phyloP scores from a whole-genome alignment of 2,329 filamentous ascomycete species.

The Sordariomycetes sp. region DNA sequence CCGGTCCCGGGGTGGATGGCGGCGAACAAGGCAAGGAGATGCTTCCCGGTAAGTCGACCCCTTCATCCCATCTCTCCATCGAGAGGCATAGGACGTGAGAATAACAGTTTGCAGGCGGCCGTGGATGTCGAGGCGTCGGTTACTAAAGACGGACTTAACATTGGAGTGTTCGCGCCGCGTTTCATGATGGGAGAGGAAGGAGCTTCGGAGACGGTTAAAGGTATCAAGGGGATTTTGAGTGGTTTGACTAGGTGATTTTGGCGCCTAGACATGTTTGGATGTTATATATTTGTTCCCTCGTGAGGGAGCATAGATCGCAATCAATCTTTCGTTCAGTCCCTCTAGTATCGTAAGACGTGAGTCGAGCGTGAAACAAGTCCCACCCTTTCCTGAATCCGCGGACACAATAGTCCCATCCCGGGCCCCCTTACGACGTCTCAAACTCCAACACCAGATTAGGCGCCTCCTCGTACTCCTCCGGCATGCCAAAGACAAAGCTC shows the following conservation, averaged over 20 bases:
- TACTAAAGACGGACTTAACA: slow-evolving; percentile 15
- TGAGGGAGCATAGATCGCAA: background rate
- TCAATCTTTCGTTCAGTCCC: background rate
- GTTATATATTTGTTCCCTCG: background rate
- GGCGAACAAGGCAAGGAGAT: slow-evolving; percentile 13
- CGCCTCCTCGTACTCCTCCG: slow-evolving; percentile 12
- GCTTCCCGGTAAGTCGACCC: slow-evolving; percentile 17
- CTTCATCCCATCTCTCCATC: background rate
- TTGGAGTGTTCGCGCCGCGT: slow-evolving; percentile 25
- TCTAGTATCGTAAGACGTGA: no score
- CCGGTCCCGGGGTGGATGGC: slow-evolving; percentile 7
- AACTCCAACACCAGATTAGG: slow-evolving; percentile 1
- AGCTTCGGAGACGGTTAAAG: slow-evolving; percentile 8
- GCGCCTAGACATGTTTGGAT: background rate
- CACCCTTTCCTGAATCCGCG: no score
- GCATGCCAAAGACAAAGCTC: slow-evolving; percentile 29
- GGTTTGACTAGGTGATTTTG: background rate
- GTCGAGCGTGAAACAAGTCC: no score
- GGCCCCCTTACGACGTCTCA: background rate
- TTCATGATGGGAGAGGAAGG: slow-evolving; percentile 12
- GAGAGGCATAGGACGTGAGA: background rate
- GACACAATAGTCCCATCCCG: background rate
- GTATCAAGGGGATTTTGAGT: background rate
- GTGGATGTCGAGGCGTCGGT: slow-evolving; percentile 26
- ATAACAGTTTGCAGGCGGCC: slow-evolving; percentile 16